phyloP scores from a whole-genome alignment of 2,329 filamentous ascomycete genomes.

The Fusarium goolgardi region DNA sequence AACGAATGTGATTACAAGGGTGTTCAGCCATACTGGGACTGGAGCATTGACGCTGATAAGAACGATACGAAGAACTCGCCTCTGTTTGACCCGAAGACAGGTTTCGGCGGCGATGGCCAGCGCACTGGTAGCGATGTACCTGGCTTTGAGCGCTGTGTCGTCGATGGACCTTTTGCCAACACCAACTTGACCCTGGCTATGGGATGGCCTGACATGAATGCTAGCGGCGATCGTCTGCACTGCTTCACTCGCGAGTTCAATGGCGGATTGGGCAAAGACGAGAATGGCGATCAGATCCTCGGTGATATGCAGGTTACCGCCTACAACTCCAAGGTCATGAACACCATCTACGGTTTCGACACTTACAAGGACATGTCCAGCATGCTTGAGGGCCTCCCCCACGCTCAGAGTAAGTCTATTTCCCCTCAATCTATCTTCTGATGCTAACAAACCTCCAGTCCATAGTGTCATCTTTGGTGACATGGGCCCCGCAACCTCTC shows the following conservation, averaged over 20 bases:
- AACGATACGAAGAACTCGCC: conserved; percentile 6
- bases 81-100: conserved; percentile 17
- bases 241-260: conserved; percentile 28
- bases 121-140: conserved; percentile 7
- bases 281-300: background rate
- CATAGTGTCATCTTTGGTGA: conserved; percentile 41
- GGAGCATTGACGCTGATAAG: conserved; percentile 24
- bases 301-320: conserved; percentile 19
- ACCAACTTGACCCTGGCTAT: conserved; percentile 17
- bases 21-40: conserved; percentile 25
- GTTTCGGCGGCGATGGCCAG: conserved; percentile 9
- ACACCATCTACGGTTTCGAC: conserved; percentile 24
- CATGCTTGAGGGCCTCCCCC: conserved; percentile 21
- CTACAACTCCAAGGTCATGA: conserved; percentile 17
- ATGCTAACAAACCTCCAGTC: background rate
- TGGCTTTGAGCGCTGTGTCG: conserved; percentile 16
- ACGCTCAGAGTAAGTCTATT: conserved; percentile 15
- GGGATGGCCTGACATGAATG: conserved; percentile 26
- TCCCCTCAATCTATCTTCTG: accelerated
- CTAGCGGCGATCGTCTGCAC: background rate
- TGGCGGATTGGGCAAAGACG: background rate
- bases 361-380: conserved; percentile 3
- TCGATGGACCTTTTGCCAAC: conserved; percentile 26
- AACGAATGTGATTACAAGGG: conserved; percentile 23
- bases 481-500: conserved; percentile 45